Evolutionary conservation across 768 basidiomycete genomes (phyloP).

Genomic region (Tylopilus vinaceipallidus): DNA sequence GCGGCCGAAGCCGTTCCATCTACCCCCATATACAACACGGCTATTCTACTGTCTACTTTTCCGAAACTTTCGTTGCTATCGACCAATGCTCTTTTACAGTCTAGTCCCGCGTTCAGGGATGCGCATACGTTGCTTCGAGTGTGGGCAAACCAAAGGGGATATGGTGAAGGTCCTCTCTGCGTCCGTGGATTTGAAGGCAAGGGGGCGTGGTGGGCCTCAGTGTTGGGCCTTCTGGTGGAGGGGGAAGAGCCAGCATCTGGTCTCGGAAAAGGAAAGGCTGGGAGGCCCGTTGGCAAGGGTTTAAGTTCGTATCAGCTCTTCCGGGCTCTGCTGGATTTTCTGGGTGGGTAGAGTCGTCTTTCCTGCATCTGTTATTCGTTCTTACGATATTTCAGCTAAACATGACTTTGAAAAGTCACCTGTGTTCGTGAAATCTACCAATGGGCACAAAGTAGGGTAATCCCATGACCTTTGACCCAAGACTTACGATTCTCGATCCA

Average conservation of each 20-base stretch:
- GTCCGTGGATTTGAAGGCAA: constrained; percentile 68
- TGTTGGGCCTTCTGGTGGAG: constrained; percentile 57
- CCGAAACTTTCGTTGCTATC: constrained; percentile 38
- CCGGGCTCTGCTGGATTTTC: constrained; percentile 77
- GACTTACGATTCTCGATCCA: constrained; percentile 27
- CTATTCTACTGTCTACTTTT: constrained; percentile 51
- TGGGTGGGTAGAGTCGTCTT: constrained; percentile 52
- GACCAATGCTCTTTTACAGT: constrained; percentile 49
- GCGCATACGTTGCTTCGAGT: constrained; percentile 78
- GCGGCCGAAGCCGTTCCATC: constrained; percentile 38
- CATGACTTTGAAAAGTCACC: constrained; percentile 60
- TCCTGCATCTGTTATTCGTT: not conserved
- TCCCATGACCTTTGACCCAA: not conserved
- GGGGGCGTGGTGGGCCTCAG: constrained; percentile 66
- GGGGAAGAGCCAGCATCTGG: constrained; percentile 58
- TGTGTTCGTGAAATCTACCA: constrained; percentile 56
- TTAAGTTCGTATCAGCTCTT: constrained; percentile 91
- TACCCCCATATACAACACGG: constrained; percentile 80
- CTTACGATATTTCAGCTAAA: constrained; percentile 49
- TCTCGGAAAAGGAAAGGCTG: constrained; percentile 19
- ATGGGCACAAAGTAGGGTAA: constrained; percentile 52
- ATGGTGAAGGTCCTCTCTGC: constrained; percentile 56
- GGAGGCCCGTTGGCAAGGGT: constrained; percentile 67
- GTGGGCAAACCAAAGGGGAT: constrained; percentile 90
- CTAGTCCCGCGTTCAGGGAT: constrained; percentile 61